Evolutionary conservation across 345 rosid species (phyloP).

Genomic region (Pistacia vera): DNA sequence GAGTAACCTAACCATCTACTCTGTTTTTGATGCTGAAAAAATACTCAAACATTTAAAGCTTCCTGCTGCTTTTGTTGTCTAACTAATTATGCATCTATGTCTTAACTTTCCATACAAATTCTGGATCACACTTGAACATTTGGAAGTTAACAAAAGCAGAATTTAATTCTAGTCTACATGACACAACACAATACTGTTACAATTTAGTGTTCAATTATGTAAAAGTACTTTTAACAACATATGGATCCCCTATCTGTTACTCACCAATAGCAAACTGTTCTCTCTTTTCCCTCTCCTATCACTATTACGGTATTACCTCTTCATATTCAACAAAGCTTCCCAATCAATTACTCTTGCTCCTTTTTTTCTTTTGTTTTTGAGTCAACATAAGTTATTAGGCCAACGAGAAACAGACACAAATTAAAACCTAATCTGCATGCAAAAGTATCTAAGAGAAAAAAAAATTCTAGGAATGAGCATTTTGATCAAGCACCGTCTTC

Average conservation of each 20-base stretch:
- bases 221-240: not conserved
- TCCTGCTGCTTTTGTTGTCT: not conserved
- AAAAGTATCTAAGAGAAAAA: no score
- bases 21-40: not conserved
- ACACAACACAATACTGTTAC: not conserved
- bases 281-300: not conserved
- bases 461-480: no score
- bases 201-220: not conserved
- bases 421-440: no score
- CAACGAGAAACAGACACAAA: no score
- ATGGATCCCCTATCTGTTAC: not conserved
- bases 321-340: no score
- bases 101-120: slow-evolving; percentile 1
- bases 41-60: not conserved
- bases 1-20: not conserved
- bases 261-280: not conserved
- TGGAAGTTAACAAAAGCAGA: not conserved
- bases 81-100: not conserved
- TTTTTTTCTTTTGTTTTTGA: no score
- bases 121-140: not conserved
- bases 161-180: not conserved
- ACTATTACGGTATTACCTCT: not conserved
- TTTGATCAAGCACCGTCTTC: no score
- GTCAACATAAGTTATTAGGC: no score
- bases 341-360: no score